A percentile compares a stretch with the other conserved stretches of the same genome.
phyloP scores from a whole-genome alignment of 495 filamentous ascomycete species.

The Talaromyces wortmannii region DNA sequence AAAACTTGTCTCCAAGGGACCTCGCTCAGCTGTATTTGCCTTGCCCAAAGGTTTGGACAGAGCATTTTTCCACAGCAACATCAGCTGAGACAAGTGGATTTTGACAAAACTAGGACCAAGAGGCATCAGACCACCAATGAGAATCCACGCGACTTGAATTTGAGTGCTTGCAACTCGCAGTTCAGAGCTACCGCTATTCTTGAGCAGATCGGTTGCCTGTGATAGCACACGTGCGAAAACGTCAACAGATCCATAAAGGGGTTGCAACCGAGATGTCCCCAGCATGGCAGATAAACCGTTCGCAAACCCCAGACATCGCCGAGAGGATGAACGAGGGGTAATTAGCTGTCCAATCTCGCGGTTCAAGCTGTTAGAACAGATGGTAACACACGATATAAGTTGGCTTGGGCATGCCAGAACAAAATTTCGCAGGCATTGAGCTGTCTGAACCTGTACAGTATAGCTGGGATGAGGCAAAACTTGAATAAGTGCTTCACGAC shows the following conservation, averaged over 20 bases:
- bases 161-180: constrained; percentile 88
- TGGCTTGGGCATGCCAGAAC: constrained; percentile 87
- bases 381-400: constrained; percentile 81
- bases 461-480: constrained; percentile 94
- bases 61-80: constrained; percentile 97
- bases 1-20: constrained; percentile 82
- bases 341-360: constrained; percentile 76
- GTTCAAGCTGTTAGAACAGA: constrained; percentile 93
- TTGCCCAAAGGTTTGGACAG: constrained; percentile 88
- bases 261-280: constrained; percentile 79
- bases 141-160: constrained; percentile 95
- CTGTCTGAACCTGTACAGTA: constrained; percentile 84
- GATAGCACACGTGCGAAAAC: constrained; percentile 87
- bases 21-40: constrained; percentile 77
- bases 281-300: constrained; percentile 90
- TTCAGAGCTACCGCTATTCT: constrained; percentile 87
- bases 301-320: constrained; percentile 84
- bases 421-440: constrained; percentile 78
- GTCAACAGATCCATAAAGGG: constrained; percentile 91
- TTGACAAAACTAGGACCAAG: constrained; percentile 98
- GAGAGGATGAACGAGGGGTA: constrained; percentile 68
- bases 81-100: constrained; percentile 90
- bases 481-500: constrained; percentile 82
- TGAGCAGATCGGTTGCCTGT: constrained; percentile 86
- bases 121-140: constrained; percentile 95